Base-by-base conservation (phyloP, 2,329 filamentous ascomycete genomes). In the Aspergillus pseudoglaucus region DNA sequence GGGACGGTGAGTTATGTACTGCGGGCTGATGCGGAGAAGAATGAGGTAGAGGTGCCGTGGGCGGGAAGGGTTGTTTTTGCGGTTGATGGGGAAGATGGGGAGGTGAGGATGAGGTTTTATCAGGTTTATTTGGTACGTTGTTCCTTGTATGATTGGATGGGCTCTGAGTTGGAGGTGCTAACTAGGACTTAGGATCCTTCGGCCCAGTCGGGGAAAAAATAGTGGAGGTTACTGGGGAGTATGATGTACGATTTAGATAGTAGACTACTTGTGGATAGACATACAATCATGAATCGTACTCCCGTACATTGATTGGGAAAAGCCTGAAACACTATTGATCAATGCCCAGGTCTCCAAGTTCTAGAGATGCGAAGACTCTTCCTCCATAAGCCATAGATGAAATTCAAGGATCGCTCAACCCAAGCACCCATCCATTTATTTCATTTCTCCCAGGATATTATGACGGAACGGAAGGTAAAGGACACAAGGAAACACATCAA, bases 41-140 rank as follows among this genome's bases (percentile, higher is more conserved):
- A 47, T n/a, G 63, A 67, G 45, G 56, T 67, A 6, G 59, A 67
- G 54, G 58, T 69, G 30, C 63, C 64, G 5, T 69, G 66, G 66
- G 64, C 65, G 23, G 66, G 61, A 40, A 51, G 66, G 37, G 66
- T 64, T 15, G 65, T 65, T 12, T 69, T 69, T 55, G 62, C 54
- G 3, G 48, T 53, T 45, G 54, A 54, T 17, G 53, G 51, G 1
- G 56, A 53, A 38, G 56, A 20, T 20, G 20, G 20, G 4, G 20
- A 42, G 38, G 46, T 63, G 15, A 68, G 59, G 54, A 69, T 69
- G 65, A 59, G 48, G 52, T 69, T 67, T 51, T 69, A 69, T 59
- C 66, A 69, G 53, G 66, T 69, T 49, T 69, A 69, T 51, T 52
- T 69, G 61, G 66, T 69, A 49, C 20, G 66, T 61, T 33, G 44